Base-by-base conservation (phyloP, 2,329 filamentous ascomycete species). In the Amylocarpus encephaloides region DNA sequence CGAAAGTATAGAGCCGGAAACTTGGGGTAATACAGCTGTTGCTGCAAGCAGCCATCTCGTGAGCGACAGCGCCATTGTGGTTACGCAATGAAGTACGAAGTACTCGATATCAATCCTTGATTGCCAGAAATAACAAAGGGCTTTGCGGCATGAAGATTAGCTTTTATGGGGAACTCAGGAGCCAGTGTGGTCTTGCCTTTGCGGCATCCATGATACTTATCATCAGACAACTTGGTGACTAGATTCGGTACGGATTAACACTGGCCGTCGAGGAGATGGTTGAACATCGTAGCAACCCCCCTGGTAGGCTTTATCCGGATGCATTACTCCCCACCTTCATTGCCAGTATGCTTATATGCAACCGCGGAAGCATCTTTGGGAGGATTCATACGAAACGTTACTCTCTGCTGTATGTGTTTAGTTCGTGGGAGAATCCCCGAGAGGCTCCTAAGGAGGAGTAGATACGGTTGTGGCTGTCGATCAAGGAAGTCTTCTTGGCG, bases 1-100 rank as follows among this genome's bases (percentile, higher is more conserved):
- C 26, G 70, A 62, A 9, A 70, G 51, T 13, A 59, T 40, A 7
- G 51, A 52, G 18, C 42, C 43, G 4, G 30, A 52, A 9, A 44
- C 26, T 11, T 45, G 45, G n/a, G 46, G 46, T 32, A 55, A 33
- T 18, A 35, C 35, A 35, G 36, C 19, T 19, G 11, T 19, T 22
- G 43, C 36, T 35, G 47, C 26, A 15, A 52, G 19, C 32, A 53
- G 11, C 26, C 22, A 40, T 30, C 42, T 47, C 29, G 48, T 30
- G 44, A 49, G 22, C 44, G 46, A 29, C 12, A 41, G 16, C 13
- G 16, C 36, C 48, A 56, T 56, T 35, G 11, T 35, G 30, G 32
- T 13, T 26, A 33, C 9, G 34, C 19, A 36, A 48, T 18, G 19
- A 15, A 5, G 18, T 3, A 36, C 30, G n/a, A 38, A 19, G 16